These are phyloP conservation scores for Candida coquimbonensis DNA, from an alignment of 805 yeast species.

Conservation along the genomic window DNA sequence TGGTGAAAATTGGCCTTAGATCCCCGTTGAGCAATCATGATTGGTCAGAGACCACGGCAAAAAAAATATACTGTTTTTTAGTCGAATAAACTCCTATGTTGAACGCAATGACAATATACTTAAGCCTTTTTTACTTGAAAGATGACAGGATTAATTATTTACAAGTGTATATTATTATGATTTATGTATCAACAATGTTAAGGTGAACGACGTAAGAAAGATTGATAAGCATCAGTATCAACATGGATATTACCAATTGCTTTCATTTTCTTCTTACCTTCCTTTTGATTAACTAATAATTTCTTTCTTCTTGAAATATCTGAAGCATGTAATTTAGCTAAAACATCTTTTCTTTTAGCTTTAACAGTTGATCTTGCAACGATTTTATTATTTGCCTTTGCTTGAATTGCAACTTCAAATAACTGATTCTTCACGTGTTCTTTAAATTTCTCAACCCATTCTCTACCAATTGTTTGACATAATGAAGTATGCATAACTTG, in stretches of 20 bases:
- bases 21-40: no score
- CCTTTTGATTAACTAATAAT: constrained; percentile 80
- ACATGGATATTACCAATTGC: constrained; percentile 72
- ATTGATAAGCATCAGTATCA: constrained; percentile 82
- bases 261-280: constrained; percentile 84
- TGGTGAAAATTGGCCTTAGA: no score
- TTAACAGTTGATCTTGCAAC: constrained; percentile 90
- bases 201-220: constrained; percentile 46
- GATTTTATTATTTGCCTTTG: constrained; percentile 70
- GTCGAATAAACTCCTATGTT: no score
- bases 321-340: constrained; percentile 88
- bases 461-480: constrained; percentile 64
- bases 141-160: constrained; percentile 59
- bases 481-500: constrained; percentile 83
- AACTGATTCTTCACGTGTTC: constrained; percentile 75
- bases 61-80: no score
- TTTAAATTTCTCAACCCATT: constrained; percentile 78
- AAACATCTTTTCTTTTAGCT: constrained; percentile 91
- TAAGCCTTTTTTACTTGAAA: constrained; percentile 65
- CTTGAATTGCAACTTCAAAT: constrained; percentile 90
- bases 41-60: no score
- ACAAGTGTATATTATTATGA: constrained; percentile 19
- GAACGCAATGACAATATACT: constrained; percentile 73
- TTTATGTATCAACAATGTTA: background rate
- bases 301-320: constrained; percentile 89